Percentiles rank a stretch among this genome's conserved stretches.
Conservation (phyloP, 1,284 basidiomycete genomes). For the Marasmius tenuissimus region DNA sequence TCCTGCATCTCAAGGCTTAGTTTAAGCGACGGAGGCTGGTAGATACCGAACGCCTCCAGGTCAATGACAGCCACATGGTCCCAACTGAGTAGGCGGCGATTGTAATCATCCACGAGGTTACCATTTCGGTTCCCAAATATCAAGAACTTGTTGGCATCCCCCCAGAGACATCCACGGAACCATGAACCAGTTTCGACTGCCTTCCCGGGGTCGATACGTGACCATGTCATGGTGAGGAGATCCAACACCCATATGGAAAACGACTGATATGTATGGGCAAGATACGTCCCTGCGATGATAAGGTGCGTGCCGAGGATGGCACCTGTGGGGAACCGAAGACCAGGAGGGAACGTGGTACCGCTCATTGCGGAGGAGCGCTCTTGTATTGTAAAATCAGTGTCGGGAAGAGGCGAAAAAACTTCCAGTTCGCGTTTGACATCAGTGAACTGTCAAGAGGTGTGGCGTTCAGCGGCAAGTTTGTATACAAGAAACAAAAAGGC, state of each 20-base stretch:
- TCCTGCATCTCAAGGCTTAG: slow-evolving; percentile 74
- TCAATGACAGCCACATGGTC: slow-evolving; percentile 90
- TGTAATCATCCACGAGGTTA: slow-evolving; percentile 90
- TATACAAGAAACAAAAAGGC: slow-evolving; percentile 23
- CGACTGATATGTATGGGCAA: slow-evolving; percentile 85
- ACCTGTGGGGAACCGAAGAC: slow-evolving; percentile 91
- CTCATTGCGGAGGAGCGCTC: slow-evolving; percentile 79
- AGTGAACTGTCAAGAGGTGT: slow-evolving; percentile 63
- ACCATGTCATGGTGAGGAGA: slow-evolving; percentile 79
- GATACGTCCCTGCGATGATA: slow-evolving; percentile 87
- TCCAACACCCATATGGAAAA: slow-evolving; percentile 92
- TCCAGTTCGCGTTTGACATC: slow-evolving; percentile 93
- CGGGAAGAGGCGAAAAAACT: slow-evolving; percentile 76
- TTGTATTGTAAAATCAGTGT: slow-evolving; percentile 68
- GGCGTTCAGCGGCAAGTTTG: slow-evolving; percentile 3
- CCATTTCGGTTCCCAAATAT: slow-evolving; percentile 88
- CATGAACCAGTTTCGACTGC: slow-evolving; percentile 81
- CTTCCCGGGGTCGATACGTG: slow-evolving; percentile 80
- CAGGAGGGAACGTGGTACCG: slow-evolving; percentile 80
- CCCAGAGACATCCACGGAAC: slow-evolving; percentile 86
- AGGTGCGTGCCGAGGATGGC: slow-evolving; percentile 86
- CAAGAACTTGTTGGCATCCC: slow-evolving; percentile 77
- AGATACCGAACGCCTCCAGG: slow-evolving; percentile 91
- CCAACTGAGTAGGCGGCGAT: slow-evolving; percentile 86
- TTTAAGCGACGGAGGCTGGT: slow-evolving; percentile 76